Conservation (phyloP, 2,329 filamentous ascomycete genomes). For the Boeremia exigua region DNA sequence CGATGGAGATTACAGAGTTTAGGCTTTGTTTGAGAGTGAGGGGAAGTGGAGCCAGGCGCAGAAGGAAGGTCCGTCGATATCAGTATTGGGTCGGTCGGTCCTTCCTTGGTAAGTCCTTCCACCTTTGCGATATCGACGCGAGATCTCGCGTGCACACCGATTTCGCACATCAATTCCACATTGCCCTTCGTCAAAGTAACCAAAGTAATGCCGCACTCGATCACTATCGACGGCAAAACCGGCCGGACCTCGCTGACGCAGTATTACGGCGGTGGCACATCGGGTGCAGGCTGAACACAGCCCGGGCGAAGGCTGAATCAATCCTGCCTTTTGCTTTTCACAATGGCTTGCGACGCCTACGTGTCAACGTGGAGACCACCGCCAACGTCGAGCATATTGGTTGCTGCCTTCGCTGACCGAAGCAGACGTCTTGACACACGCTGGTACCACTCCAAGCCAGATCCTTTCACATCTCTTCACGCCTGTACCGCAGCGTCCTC, state of each 20-base stretch:
- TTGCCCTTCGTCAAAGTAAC: neutral
- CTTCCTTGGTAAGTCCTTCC: neutral
- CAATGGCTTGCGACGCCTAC: neutral
- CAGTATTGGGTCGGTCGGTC: neutral
- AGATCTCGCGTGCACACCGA: slow-evolving; percentile 2
- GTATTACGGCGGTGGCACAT: neutral
- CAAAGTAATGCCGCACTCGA: neutral
- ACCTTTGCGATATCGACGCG: slow-evolving; percentile 3
- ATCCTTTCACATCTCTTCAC: no score
- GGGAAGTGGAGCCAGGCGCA: slow-evolving; percentile 12
- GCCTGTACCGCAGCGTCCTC: no score
- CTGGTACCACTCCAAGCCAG: no score
- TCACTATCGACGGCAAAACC: neutral
- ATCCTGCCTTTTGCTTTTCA: neutral
- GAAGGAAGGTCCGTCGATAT: slow-evolving; percentile 9
- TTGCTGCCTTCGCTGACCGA: neutral
- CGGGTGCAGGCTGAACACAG: neutral
- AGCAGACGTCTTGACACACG: neutral
- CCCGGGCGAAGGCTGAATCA: neutral
- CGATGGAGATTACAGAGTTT: slow-evolving; percentile 4
- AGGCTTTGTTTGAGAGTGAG: slow-evolving; percentile 11
- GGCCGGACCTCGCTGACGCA: neutral
- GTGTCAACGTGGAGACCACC: neutral
- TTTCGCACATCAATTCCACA: neutral
- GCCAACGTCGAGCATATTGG: neutral